These are phyloP conservation scores for Cokeromyces recurvatus DNA, from an alignment of 371 early-diverging fungal species.

Conservation along the genomic window DNA sequence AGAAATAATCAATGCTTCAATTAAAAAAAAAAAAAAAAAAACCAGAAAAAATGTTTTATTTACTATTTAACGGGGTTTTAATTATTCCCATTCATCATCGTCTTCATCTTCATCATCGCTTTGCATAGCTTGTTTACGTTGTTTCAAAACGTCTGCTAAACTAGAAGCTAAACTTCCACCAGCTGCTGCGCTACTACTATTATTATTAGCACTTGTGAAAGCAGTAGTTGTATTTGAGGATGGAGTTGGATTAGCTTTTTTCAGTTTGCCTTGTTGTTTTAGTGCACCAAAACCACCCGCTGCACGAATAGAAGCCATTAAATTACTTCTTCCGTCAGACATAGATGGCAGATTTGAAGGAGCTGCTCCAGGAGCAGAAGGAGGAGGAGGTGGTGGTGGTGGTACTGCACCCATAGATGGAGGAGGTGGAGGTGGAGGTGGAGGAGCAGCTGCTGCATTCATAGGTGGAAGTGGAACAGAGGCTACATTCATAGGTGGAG, in stretches of 20 bases:
- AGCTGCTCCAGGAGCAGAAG: not conserved
- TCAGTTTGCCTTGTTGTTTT: conserved; percentile 24
- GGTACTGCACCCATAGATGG: not conserved
- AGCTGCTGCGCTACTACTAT: not conserved
- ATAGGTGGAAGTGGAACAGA: conserved; percentile 14
- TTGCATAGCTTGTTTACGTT: conserved; percentile 40
- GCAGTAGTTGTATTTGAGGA: not conserved
- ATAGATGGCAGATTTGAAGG: conserved; percentile 7
- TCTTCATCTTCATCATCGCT: conserved; percentile 40
- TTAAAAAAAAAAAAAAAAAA: too few species aligned
- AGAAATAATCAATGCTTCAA: too few species aligned
- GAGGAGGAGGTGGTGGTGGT: conserved; percentile 8
- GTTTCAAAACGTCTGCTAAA: conserved; percentile 36
- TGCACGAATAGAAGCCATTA: conserved; percentile 43
- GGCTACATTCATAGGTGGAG: conserved; percentile 2
- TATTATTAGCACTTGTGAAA: not conserved
- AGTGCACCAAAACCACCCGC: conserved; percentile 40
- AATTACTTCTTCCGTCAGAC: conserved; percentile 14
- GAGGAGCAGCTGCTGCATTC: conserved; percentile 1
- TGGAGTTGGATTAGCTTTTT: not conserved
- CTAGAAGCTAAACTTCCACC: conserved; percentile 29
- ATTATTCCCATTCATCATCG: conserved; percentile 33
- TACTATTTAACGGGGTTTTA: too few species aligned
- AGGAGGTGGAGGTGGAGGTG: conserved; percentile 21
- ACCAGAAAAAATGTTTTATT: too few species aligned